Evolutionary conservation across 257 asterid species (phyloP), one percentile per base, ranked within the genome.

Genomic region (Thymus quinquecostatus): DNA sequence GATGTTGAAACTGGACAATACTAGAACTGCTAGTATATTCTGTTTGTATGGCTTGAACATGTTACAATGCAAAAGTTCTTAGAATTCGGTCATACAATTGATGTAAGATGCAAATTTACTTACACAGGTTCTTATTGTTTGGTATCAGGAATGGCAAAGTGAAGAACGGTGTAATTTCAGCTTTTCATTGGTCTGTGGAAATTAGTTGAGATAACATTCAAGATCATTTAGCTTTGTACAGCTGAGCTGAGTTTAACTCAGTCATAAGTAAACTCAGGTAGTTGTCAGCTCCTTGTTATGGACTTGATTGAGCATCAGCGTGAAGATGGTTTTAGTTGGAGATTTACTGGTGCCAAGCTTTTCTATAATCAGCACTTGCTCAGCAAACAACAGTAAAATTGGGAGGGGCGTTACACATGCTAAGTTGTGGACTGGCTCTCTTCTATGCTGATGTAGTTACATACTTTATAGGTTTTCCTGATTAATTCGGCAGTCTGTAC

Each of bases 321-420:
- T 60, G 75, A 70, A 77, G 85, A 76, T 60, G 71, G 72, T 77
- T 71, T 66, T 61, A 10, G 64, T 69, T 53, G 74, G 78, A 75
- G 80, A 55, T 60, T 61, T 69, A 41, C 75, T 33, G 33, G 68
- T 63, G 60, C 49, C 60, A 34, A 62, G 70, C 56, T 77, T 54
- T 65, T 74, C 72, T 55, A 27, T 34, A 72, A 57, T 78, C 73
- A 57, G 47, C 73, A 64, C 29, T 49, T 66, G 75, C 62, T 64
- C 38, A 63, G n/a, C 68, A 41, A 6, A 58, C 43, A 48, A 28
- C 10, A 11, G 40, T 72, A 60, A 71, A 45, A 40, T 38, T 61
- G 68, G 74, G 74, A 63, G 59, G 75, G 72, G 56, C 40, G 41
- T 68, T 38, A 55, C 30, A 4, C 40, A 2, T 58, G 81, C 71